Percentiles rank a stretch among this genome's conserved stretches.
Evolutionary conservation across 1,139 yeast species (phyloP).

Genomic region (Debaryomyces coudertii): DNA sequence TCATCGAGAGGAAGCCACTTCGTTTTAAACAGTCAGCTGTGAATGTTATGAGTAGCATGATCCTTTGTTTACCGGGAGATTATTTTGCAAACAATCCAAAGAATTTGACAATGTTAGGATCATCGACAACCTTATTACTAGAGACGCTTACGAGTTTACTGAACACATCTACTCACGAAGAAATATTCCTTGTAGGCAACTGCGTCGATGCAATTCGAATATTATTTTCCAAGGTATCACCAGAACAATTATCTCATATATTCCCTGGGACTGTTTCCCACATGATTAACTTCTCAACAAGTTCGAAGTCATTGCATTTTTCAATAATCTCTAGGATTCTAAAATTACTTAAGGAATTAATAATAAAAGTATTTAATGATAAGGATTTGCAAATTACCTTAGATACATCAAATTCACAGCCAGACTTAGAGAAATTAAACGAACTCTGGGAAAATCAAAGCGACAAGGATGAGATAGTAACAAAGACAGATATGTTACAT

Average conservation of each 20-base stretch:
- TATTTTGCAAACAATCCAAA: conserved; percentile 25
- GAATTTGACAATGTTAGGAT: conserved; percentile 32
- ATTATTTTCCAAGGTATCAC: conserved; percentile 23
- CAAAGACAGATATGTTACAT: conserved; percentile 12
- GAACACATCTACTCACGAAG: conserved; percentile 22
- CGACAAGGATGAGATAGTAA: conserved; percentile 1
- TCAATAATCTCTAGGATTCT: conserved; percentile 26
- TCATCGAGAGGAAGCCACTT: conserved; percentile 12
- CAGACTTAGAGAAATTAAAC: conserved; percentile 21
- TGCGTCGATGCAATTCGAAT: conserved; percentile 20
- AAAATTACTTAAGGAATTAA: conserved; percentile 24
- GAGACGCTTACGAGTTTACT: conserved; percentile 18
- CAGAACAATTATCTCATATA: conserved; percentile 39
- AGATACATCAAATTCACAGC: conserved; percentile 2
- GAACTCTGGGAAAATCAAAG: conserved; percentile 22
- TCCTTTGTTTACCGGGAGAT: conserved; percentile 22
- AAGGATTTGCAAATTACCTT: conserved; percentile 2
- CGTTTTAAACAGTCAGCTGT: conserved; percentile 27
- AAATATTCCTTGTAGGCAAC: conserved; percentile 16
- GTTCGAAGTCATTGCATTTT: conserved; percentile 29
- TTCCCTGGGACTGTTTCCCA: conserved; percentile 46
- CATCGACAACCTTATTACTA: conserved; percentile 27
- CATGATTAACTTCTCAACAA: conserved; percentile 31
- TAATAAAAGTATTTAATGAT: conserved; percentile 35
- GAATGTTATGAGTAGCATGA: conserved; percentile 21